Evolutionary conservation across 1,139 yeast genomes (phyloP).

Genomic region (Suhomyces maxii): DNA sequence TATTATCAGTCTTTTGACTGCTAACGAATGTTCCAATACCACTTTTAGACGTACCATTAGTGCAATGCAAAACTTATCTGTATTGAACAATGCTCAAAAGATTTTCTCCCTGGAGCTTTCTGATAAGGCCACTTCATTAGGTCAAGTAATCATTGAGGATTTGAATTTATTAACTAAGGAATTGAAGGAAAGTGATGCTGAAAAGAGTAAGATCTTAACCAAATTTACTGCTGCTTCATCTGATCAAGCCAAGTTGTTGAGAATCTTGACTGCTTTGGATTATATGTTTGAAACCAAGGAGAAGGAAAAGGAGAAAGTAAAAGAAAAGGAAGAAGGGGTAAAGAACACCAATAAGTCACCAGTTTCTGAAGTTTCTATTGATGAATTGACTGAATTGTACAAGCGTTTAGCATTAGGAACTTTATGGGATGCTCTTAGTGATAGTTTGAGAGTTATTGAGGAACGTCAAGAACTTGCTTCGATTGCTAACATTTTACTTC

Average conservation of each 20-base stretch:
- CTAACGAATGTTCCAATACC: constrained; percentile 82
- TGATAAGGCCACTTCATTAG: constrained; percentile 61
- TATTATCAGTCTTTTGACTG: constrained; percentile 68
- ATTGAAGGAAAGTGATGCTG: constrained; percentile 34
- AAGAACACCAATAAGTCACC: background rate
- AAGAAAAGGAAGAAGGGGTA: constrained; percentile 9
- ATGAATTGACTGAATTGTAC: constrained; percentile 60
- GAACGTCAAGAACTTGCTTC: constrained; percentile 50
- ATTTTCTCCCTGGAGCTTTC: constrained; percentile 72
- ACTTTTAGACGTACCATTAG: constrained; percentile 84
- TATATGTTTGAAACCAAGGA: constrained; percentile 62
- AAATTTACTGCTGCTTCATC: constrained; percentile 81
- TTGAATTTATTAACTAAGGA: constrained; percentile 52
- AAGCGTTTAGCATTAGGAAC: constrained; percentile 69
- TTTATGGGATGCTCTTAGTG: constrained; percentile 86
- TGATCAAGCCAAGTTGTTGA: constrained; percentile 80
- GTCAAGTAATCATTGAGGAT: constrained; percentile 58
- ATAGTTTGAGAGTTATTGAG: constrained; percentile 64
- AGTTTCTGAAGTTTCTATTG: constrained; percentile 28
- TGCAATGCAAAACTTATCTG: constrained; percentile 76
- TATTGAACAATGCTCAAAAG: constrained; percentile 59
- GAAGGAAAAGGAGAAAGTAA: constrained; percentile 16
- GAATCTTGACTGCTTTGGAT: constrained; percentile 87
- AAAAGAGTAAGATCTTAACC: constrained; percentile 54
- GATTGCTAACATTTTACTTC: constrained; percentile 80